A percentile compares a stretch with the other conserved stretches of the same genome.
phyloP scores from a whole-genome alignment of 2,329 filamentous ascomycete genomes.

The Phialemonium atrogriseum region DNA sequence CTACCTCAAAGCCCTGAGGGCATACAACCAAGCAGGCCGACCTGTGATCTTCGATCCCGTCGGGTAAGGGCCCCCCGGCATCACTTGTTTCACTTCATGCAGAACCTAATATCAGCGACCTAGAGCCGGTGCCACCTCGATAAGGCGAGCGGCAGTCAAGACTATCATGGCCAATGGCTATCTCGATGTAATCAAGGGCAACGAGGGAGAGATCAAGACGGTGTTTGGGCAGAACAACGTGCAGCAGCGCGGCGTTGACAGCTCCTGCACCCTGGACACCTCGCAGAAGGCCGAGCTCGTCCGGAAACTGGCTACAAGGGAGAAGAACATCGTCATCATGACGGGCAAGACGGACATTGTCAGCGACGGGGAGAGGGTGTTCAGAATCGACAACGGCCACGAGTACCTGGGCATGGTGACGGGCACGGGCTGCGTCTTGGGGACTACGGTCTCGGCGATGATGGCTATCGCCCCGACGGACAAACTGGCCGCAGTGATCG shows the following conservation, averaged over 20 bases:
- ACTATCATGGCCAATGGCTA: conserved; percentile 65
- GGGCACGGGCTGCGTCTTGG: conserved; percentile 77
- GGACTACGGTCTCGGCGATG: conserved; percentile 71
- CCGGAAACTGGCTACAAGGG: conserved; percentile 54
- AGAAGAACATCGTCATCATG: conserved; percentile 69
- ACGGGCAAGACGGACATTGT: conserved; percentile 73
- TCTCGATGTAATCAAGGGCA: conserved; percentile 87
- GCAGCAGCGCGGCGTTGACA: conserved; percentile 81
- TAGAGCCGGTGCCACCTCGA: conserved; percentile 69
- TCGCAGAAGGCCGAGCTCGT: conserved; percentile 53
- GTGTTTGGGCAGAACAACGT: conserved; percentile 36
- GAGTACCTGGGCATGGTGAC: conserved; percentile 61
- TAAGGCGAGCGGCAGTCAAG: conserved; percentile 64
- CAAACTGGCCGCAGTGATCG: conserved; percentile 63
- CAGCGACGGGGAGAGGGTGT: conserved; percentile 62
- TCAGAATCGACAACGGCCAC: conserved; percentile 70
- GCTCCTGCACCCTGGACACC: conserved; percentile 43
- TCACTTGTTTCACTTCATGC: neutral
- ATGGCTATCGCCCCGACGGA: conserved; percentile 55
- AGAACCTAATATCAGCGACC: conserved; percentile 1
- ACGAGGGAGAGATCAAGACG: conserved; percentile 77
- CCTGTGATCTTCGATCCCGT: conserved; percentile 86
- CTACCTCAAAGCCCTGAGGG: conserved; percentile 64
- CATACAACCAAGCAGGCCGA: conserved; percentile 70
- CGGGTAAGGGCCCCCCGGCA: conserved; percentile 42